phyloP scores from a whole-genome alignment of 2,329 filamentous ascomycete species.

The Diaporthe amygdali region DNA sequence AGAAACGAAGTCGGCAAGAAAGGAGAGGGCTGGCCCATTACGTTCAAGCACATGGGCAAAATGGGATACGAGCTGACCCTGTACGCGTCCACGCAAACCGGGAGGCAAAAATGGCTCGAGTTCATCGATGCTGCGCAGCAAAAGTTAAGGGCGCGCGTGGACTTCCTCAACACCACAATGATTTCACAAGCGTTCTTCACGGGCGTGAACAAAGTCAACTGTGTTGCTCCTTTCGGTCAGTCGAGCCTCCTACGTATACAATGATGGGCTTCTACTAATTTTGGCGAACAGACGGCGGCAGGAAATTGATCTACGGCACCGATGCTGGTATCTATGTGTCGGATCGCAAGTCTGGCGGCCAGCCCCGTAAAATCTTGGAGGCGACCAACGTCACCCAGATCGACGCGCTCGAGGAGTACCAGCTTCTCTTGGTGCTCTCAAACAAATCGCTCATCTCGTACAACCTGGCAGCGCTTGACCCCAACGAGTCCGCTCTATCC shows the following conservation, averaged over 20 bases:
- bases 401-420: constrained; percentile 94
- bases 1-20: constrained; percentile 62
- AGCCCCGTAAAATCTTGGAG: constrained; percentile 79
- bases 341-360: constrained; percentile 88
- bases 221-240: constrained; percentile 88
- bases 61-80: constrained; percentile 92
- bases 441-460: constrained; percentile 95
- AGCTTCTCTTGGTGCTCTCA: constrained; percentile 86
- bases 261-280: constrained; percentile 26
- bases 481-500: constrained; percentile 77
- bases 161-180: constrained; percentile 81
- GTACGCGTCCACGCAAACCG: constrained; percentile 83
- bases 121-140: constrained; percentile 91
- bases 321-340: constrained; percentile 93
- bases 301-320: constrained; percentile 93
- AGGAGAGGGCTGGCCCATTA: constrained; percentile 87
- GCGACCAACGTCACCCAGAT: constrained; percentile 89
- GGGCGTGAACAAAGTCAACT: constrained; percentile 84
- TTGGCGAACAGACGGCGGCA: constrained; percentile 75
- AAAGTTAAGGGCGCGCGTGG: constrained; percentile 82
- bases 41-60: constrained; percentile 94
- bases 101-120: constrained; percentile 96
- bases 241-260: constrained; percentile 21
- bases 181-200: constrained; percentile 67
- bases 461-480: constrained; percentile 83